Evolutionary conservation across 2,329 filamentous ascomycete species (phyloP), one percentile per base, ranked within the genome.

Genomic region (Dactylellina drechsleri): DNA sequence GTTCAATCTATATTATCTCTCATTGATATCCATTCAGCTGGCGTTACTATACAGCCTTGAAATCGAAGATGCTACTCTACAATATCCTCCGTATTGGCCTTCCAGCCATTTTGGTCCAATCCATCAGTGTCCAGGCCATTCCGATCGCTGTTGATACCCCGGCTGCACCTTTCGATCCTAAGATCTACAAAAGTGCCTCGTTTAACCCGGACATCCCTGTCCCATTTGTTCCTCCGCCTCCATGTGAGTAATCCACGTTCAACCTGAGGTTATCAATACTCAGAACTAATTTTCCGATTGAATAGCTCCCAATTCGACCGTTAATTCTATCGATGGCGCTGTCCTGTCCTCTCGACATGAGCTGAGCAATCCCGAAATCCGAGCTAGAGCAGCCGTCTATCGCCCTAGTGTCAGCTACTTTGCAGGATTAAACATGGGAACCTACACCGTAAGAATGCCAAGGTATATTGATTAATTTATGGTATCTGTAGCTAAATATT

Each of bases 391-490:
- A 15, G 71, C 58, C 2, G 28, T 76, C 15, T 49, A 78, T 40
- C 73, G 77, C 16, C 77, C 78, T 7, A 41, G 62, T 12, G 76
- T 77, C 40, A 41, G 45, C 20, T 79, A 78, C 68, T 66, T 74
- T 13, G 68, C 78, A 8, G 79, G 79, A 15, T 80, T 80, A 47
- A 79, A 80, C 58, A 43, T 79, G 20, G 78, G 78, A 40, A 62
- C 78, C 0, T 71, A 76, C 52, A 79, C 74, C 2, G 71, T 75
- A 65, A 43, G 50, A 53, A 45, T 66, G 6, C 7, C 7, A 31
- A 20, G 8, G 41, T 40, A 28, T 61, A 36, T 28, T n/a, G 26
- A 16, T 7, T 28, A 23, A 16, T n/a, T 4, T 26, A 15, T 57
- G 18, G n/a, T 18, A 13, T 49, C n/a, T 61, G 4, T 26, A 31